Evolutionary conservation across 2,329 filamentous ascomycete species (phyloP).

Genomic region (Fusarium humuli): DNA sequence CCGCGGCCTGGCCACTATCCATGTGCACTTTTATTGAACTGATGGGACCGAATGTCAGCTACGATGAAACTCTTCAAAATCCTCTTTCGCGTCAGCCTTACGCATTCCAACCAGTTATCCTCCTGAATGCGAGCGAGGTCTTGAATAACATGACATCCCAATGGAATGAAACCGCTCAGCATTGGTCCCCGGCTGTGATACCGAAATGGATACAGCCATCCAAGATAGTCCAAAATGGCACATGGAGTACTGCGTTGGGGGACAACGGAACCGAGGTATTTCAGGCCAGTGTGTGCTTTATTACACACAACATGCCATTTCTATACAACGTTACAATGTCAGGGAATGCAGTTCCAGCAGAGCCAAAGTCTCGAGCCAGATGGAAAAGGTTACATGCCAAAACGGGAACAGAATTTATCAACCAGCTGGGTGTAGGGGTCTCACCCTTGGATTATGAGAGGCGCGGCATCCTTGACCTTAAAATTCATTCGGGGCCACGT

Average conservation of each 20-base stretch:
- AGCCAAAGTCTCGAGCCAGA: not conserved
- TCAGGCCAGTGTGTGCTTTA: not conserved
- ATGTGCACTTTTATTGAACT: not conserved
- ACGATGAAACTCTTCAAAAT: not conserved
- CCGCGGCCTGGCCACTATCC: not conserved
- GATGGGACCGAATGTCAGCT: too few species aligned
- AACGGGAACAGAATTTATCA: not conserved
- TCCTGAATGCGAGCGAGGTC: slow-evolving; percentile 2
- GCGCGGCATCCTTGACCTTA: slow-evolving; percentile 7
- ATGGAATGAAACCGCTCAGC: not conserved
- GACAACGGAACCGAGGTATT: not conserved
- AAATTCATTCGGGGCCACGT: not conserved
- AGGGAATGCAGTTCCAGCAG: not conserved
- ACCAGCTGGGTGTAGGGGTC: not conserved
- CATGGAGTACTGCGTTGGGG: not conserved
- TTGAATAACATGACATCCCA: not conserved
- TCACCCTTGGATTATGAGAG: accelerated
- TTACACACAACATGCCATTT: not conserved
- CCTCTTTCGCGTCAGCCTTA: slow-evolving; percentile 7
- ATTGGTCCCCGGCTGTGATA: accelerated
- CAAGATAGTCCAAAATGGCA: accelerated
- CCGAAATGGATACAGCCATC: not conserved
- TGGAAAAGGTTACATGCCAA: not conserved
- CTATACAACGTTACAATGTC: slow-evolving; percentile 24
- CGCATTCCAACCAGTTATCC: not conserved